These are phyloP conservation scores for Candida sp. DNA, from an alignment of 1,139 yeast species.

Conservation along the genomic window DNA sequence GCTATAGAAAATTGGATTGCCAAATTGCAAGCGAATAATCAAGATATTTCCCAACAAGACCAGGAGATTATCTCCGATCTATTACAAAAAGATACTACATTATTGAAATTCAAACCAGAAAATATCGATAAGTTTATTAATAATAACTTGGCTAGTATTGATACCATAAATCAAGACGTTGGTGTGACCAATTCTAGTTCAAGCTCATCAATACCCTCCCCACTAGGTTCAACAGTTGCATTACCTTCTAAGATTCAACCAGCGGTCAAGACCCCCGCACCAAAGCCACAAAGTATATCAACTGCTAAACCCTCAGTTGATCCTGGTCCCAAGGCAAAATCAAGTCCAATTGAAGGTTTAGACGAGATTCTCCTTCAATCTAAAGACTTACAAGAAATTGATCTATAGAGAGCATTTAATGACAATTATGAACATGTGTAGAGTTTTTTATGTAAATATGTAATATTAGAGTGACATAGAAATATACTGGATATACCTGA, in stretches of 20 bases:
- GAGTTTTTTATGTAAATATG: background rate
- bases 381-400: slow-evolving; percentile 1
- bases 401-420: background rate
- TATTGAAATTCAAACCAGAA: slow-evolving; percentile 14
- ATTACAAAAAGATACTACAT: slow-evolving; percentile 17
- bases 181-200: background rate
- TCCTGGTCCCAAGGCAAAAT: background rate
- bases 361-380: background rate
- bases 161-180: slow-evolving; percentile 4
- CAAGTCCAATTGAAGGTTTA: background rate
- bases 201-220: slow-evolving; percentile 2
- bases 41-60: slow-evolving; percentile 13
- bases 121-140: slow-evolving; percentile 28
- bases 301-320: background rate
- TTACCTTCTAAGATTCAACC: background rate
- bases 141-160: slow-evolving; percentile 19
- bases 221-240: background rate
- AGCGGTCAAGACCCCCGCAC: background rate
- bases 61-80: slow-evolving; percentile 21
- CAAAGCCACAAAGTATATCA: background rate
- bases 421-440: background rate
- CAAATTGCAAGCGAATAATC: slow-evolving; percentile 16
- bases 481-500: no score
- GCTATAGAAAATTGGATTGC: slow-evolving; percentile 30
- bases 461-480: background rate